Evolutionary conservation across 2,329 filamentous ascomycete species (phyloP).

Genomic region (Aspergillus eucalypticola): DNA sequence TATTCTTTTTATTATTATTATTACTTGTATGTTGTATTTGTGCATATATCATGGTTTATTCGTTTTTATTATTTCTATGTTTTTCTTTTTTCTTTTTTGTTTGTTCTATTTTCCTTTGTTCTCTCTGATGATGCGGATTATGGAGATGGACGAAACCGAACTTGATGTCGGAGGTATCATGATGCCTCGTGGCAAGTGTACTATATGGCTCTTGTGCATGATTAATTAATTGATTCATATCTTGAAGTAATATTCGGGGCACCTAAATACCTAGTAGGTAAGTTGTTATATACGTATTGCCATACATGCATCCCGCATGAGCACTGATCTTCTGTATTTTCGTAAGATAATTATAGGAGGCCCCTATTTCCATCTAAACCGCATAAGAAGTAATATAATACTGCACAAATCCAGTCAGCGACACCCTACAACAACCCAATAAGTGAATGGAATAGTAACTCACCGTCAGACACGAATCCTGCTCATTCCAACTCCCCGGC

Average conservation of each 20-base stretch:
- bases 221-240: no score
- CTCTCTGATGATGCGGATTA: not conserved
- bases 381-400: conserved; percentile 50
- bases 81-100: not conserved
- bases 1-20: not conserved
- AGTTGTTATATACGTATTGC: not conserved
- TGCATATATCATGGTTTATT: conserved; percentile 12
- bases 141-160: no score
- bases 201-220: not conserved
- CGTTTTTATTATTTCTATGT: not conserved
- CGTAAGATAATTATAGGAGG: not conserved
- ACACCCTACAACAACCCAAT: no score
- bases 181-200: not conserved
- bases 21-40: conserved; percentile 13
- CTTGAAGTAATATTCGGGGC: no score
- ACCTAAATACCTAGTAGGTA: not conserved
- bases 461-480: conserved; percentile 50
- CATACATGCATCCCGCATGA: not conserved
- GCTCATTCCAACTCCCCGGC: conserved; percentile 42
- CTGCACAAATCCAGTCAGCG: conserved; percentile 23
- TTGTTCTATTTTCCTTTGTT: not conserved
- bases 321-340: not conserved
- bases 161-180: not conserved
- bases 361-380: conserved; percentile 4
- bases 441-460: conserved; percentile 21